These are phyloP conservation scores for Aspergillus panamensis DNA, from an alignment of 495 filamentous ascomycete genomes.

Conservation along the genomic window DNA sequence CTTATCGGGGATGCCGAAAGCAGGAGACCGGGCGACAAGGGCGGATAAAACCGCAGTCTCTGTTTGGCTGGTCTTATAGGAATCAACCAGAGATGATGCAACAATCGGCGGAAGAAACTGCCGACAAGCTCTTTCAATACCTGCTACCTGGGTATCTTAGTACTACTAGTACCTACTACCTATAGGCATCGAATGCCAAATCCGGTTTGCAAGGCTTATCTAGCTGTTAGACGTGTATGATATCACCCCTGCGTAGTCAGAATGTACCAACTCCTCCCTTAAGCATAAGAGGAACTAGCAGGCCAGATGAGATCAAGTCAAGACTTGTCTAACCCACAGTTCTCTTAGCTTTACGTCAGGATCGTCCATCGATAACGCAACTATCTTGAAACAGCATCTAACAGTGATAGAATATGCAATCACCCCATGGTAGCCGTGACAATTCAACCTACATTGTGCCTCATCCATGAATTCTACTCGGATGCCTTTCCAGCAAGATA, in stretches of 20 bases:
- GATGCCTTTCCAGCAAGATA: no score
- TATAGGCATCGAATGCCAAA: no score
- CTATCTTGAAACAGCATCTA: no score
- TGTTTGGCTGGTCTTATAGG: neutral
- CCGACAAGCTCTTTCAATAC: no score
- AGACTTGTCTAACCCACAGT: neutral
- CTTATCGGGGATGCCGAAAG: constrained; percentile 9
- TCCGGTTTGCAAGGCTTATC: constrained; percentile 8
- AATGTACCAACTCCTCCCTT: no score
- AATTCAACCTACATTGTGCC: no score
- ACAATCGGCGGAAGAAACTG: neutral
- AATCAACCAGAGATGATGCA: neutral
- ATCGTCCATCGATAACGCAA: neutral
- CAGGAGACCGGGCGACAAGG: constrained; percentile 1
- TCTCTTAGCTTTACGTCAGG: neutral
- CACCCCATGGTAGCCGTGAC: neutral
- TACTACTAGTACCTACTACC: no score
- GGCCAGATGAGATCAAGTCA: neutral
- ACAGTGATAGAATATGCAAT: no score
- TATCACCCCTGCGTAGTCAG: neutral
- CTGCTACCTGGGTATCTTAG: no score
- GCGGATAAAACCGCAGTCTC: neutral
- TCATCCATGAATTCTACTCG: no score
- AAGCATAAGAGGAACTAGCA: neutral
- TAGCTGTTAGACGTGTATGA: no score